Evolutionary conservation across 2,329 filamentous ascomycete species (phyloP).

Genomic region (Penicillium hesseltinei): DNA sequence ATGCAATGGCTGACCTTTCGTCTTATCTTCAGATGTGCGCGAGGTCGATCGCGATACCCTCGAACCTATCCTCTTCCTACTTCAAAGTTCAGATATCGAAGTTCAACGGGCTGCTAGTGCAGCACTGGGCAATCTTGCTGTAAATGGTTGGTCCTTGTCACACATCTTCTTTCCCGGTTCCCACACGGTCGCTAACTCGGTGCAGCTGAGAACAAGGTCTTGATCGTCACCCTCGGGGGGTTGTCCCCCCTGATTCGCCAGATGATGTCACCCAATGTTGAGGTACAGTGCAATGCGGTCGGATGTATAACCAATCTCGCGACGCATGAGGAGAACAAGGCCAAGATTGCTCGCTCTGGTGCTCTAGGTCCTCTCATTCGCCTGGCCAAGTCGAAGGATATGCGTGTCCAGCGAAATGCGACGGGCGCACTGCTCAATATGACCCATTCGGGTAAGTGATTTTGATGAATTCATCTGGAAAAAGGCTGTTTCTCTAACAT

Average conservation of each 20-base stretch:
- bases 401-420: constrained; percentile 96
- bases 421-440: constrained; percentile 96
- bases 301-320: constrained; percentile 98
- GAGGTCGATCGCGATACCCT: constrained; percentile 94
- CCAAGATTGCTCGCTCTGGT: constrained; percentile 93
- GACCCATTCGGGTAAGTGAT: constrained; percentile 84
- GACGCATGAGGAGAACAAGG: constrained; percentile 98
- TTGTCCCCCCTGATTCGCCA: constrained; percentile 90
- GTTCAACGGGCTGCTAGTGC: constrained; percentile 96
- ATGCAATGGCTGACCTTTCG: constrained; percentile 17
- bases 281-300: constrained; percentile 98
- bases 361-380: constrained; percentile 87
- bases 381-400: constrained; percentile 94
- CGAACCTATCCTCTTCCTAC: constrained; percentile 89
- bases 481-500: constrained; percentile 20
- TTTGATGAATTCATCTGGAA: background rate
- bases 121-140: constrained; percentile 89
- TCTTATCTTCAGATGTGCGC: constrained; percentile 70
- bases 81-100: constrained; percentile 94
- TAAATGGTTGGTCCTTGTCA: constrained; percentile 68
- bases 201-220: constrained; percentile 94
- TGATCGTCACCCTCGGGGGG: constrained; percentile 89
- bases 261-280: constrained; percentile 97
- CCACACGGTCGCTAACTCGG: constrained; percentile 42
- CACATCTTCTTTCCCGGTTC: constrained; percentile 9